These are phyloP conservation scores for Aquanectria penicillioides DNA, from an alignment of 2,329 filamentous ascomycete species.

Conservation along the genomic window DNA sequence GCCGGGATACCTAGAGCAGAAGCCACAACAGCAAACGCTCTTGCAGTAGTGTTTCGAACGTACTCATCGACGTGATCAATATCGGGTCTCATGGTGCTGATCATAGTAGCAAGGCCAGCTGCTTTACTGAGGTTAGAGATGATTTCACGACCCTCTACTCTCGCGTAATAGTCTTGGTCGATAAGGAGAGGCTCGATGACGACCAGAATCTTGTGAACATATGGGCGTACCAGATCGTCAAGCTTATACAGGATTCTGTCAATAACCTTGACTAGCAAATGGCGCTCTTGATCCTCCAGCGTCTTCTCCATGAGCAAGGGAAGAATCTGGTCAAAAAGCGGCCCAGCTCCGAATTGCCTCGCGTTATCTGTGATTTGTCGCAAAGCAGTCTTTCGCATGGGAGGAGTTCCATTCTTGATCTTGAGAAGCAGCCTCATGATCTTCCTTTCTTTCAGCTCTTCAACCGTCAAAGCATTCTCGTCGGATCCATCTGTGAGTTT, in stretches of 20 bases:
- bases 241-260: constrained; percentile 98
- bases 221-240: constrained; percentile 94
- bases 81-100: constrained; percentile 98
- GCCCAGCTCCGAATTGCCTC: constrained; percentile 90
- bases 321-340: constrained; percentile 96
- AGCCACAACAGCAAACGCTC: constrained; percentile 96
- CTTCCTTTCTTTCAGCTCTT: constrained; percentile 96
- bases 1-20: constrained; percentile 96
- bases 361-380: constrained; percentile 98
- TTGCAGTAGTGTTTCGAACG: constrained; percentile 95
- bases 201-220: constrained; percentile 97
- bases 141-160: constrained; percentile 97
- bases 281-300: constrained; percentile 95
- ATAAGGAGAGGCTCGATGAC: constrained; percentile 99
- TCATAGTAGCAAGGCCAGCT: constrained; percentile 97
- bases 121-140: constrained; percentile 98
- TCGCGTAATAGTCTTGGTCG: constrained; percentile 98
- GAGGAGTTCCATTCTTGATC: constrained; percentile 98
- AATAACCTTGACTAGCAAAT: constrained; percentile 98
- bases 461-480: constrained; percentile 90
- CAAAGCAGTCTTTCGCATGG: constrained; percentile 97
- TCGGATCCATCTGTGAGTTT: constrained; percentile 95
- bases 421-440: constrained; percentile 97
- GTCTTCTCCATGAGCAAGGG: constrained; percentile 98
- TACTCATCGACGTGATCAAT: constrained; percentile 99